Evolutionary conservation across 225 moss, liverwort and hornwort genomes (phyloP), one percentile per base, ranked within the genome.

Genomic region (Rhytidiadelphus loreus): DNA sequence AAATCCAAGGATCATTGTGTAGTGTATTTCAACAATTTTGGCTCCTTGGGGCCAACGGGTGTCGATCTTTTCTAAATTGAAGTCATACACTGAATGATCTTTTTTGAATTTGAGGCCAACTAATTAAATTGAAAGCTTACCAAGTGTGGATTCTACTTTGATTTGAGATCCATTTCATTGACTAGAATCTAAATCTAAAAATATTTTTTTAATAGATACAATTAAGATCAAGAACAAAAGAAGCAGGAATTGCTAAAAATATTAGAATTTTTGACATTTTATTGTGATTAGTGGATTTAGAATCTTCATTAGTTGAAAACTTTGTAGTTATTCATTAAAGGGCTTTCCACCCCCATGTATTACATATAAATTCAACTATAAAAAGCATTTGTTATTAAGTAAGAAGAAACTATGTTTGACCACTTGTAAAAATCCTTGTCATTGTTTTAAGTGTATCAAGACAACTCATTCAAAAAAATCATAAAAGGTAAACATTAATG

Each of bases 301-400:
- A 26, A 71, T 43, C 71, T 71, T 70, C 9, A 24, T 43, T 1
- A 16, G 3, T 26, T 71, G 16, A 71, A 41, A 71, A 26, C 26
- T 71, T 71, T 26, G 5, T 16, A 43, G 43, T 43, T 26, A 4
- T 24, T 39, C 24, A 13, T 69, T 8, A 9, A 43, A 16, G 6
- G 68, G 5, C 9, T 9, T 70, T 26, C 9, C 2, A 4, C 14
- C 11, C 16, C 5, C 3, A 43, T 2, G 0, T 26, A 0, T 71
- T 43, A 28, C 1, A 43, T 28, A 28, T 16, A 9, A 71, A 71
- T 16, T 26, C 16, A 43, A 26, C 6, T 9, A 3, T 16, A 8
- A 72, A 72, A 72, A 72, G 1, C 2, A 44, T 72, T 43, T 16
- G 5, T 5, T 71, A 16, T 28, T 28, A 2, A 28, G 2, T 43